Evolutionary conservation across 169 alveolate species (phyloP).

Genomic region (Toxoplasma gondii): DNA sequence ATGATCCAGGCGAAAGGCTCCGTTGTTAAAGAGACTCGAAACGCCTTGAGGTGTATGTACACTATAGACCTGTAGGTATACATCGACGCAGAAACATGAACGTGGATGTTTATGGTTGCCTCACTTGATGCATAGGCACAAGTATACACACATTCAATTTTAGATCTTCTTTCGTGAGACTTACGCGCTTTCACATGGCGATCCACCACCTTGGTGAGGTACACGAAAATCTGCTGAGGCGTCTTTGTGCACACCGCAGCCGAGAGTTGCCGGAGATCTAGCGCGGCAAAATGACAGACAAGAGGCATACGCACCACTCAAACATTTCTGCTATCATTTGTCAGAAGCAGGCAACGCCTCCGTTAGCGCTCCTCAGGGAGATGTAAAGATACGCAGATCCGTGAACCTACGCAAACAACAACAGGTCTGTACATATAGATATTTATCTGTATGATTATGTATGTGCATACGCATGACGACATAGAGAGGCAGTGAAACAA

Average conservation of each 20-base stretch:
- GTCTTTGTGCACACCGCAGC: slow-evolving; percentile 59
- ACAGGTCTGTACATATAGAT: too few species aligned
- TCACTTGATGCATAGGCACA: background rate
- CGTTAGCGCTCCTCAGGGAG: background rate
- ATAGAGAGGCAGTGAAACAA: too few species aligned
- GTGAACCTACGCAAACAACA: background rate
- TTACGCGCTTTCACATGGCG: slow-evolving; percentile 38
- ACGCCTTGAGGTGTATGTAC: background rate
- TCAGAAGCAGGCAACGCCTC: background rate
- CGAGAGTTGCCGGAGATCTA: slow-evolving; percentile 64
- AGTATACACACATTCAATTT: background rate
- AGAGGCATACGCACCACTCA: slow-evolving; percentile 21
- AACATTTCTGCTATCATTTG: background rate
- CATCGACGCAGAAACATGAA: background rate
- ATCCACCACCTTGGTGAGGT: slow-evolving; percentile 53
- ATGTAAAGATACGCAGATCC: background rate
- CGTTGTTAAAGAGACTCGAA: background rate
- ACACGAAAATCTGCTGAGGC: slow-evolving; percentile 53
- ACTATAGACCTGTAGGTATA: background rate
- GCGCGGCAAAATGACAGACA: background rate
- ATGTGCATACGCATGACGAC: too few species aligned
- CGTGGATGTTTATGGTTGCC: background rate
- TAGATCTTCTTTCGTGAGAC: background rate
- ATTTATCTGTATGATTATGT: background rate
- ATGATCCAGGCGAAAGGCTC: too few species aligned